Base-by-base conservation (phyloP, 441 rosid species). In the Eutrema salsugineum region DNA sequence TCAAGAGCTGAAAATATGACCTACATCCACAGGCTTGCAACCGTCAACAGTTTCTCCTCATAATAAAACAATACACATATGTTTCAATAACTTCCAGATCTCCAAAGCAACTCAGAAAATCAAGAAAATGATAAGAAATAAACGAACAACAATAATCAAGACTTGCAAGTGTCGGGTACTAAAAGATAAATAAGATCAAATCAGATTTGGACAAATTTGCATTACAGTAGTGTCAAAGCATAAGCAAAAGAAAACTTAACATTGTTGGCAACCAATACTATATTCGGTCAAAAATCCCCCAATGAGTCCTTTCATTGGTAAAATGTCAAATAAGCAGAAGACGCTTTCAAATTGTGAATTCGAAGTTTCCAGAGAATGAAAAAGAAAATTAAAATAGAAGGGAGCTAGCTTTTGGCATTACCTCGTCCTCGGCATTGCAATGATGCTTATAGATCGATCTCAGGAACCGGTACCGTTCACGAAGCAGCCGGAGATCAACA, bases 1-100 rank as follows among this genome's bases (percentile, higher is more conserved):
- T 95, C 99, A 68, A 95, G 93, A 46, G 99, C 99, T 19, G 99
- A 97, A 79, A 95, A 93, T 62, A 95, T 93, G n/a, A 95, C 99
- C 99, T 95, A 71, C 54, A 72, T 66, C 77, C 73, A 66, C 73
- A 77, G 60, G 54, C 39, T 22, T 7, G 10, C 50, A 66, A 43
- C 55, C 46, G 50, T 64, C 50, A 63, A 42, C 28, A 70, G 15
- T 22, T 66, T 15, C 40, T 35, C 78, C 49, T 33, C 78, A 50
- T 4, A 27, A 56, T 24, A 46, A 39, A 69, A 59, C 5, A 27
- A 56, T 33, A 46, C 48, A 69, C 60, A 65, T 28, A 51, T 20
- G 40, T 5, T 19, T 46, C 54, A 11, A 40, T 11, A 48, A 7
- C 30, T 27, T 38, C 11, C 63, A 44, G 12, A 50, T 35, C 56